A percentile compares a stretch with the other conserved stretches of the same genome.
phyloP scores from a whole-genome alignment of 1,284 basidiomycete species.

The Cutaneotrichosporon daszewskae region DNA sequence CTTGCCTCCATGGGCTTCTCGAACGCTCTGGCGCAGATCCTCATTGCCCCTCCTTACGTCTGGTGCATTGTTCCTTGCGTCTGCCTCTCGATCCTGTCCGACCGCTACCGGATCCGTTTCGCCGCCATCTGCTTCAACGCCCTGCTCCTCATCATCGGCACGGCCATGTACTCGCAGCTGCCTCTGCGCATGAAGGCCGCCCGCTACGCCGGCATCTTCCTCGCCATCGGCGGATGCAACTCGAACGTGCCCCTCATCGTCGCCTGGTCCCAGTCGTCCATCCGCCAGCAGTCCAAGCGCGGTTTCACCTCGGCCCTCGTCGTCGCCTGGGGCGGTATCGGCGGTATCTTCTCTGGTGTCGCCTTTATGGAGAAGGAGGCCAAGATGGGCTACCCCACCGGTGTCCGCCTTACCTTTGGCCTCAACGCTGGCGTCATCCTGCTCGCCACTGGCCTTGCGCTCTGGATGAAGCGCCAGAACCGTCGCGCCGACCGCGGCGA shows the following conservation, averaged over 20 bases:
- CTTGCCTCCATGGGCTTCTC: slow-evolving; percentile 18
- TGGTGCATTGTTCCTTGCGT: slow-evolving; percentile 43
- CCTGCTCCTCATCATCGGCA: slow-evolving; percentile 9
- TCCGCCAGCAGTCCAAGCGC: slow-evolving; percentile 46
- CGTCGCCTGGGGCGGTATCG: slow-evolving; percentile 47
- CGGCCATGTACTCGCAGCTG: slow-evolving; percentile 18
- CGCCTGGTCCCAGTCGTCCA: slow-evolving; percentile 46
- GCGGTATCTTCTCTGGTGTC: slow-evolving; percentile 40
- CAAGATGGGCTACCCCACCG: slow-evolving; percentile 12
- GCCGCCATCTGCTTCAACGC: slow-evolving; percentile 9
- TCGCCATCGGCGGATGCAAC: slow-evolving; percentile 43
- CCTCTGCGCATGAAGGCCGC: slow-evolving; percentile 23
- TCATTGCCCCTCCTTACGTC: slow-evolving; percentile 48
- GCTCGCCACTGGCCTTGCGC: neutral
- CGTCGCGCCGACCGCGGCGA: slow-evolving; percentile 13
- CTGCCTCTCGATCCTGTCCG: slow-evolving; percentile 38
- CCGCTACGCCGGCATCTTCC: slow-evolving; percentile 47
- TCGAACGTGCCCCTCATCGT: slow-evolving; percentile 37
- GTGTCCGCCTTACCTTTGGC: slow-evolving; percentile 23
- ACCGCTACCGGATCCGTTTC: slow-evolving; percentile 25
- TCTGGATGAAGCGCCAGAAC: slow-evolving; percentile 15
- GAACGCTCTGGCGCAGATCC: slow-evolving; percentile 32
- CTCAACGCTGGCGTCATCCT: slow-evolving; percentile 11
- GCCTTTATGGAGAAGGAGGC: slow-evolving; percentile 14
- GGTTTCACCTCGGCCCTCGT: slow-evolving; percentile 44